Evolutionary conservation across 257 asterid species (phyloP).

Genomic region (Nicotiana obtusifolia): DNA sequence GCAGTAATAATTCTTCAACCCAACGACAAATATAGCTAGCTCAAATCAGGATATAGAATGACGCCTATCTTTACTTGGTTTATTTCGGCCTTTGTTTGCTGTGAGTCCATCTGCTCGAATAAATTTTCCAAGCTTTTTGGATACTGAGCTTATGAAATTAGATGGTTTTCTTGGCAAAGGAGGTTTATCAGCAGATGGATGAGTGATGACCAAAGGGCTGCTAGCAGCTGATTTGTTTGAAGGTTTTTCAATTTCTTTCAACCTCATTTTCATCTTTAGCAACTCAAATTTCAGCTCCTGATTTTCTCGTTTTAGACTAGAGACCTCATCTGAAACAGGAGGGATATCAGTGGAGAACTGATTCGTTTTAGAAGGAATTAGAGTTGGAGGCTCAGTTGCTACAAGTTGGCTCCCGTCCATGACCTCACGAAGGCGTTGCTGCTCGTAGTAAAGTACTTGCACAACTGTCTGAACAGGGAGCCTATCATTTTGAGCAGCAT

Average conservation of each 20-base stretch:
- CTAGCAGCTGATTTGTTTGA: constrained; percentile 22
- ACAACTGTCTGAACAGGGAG: constrained; percentile 81
- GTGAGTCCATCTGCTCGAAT: constrained; percentile 40
- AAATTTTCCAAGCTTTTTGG: constrained; percentile 50
- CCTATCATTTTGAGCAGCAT: constrained; percentile 84
- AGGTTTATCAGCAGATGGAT: constrained; percentile 43
- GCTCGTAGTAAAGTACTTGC: constrained; percentile 87
- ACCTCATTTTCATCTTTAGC: constrained; percentile 39
- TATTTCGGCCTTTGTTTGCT: constrained; percentile 36
- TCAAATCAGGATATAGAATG: constrained; percentile 60
- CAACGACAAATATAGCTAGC: constrained; percentile 5
- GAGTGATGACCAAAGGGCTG: constrained; percentile 30
- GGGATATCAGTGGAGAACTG: constrained; percentile 25
- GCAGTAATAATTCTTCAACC: not conserved
- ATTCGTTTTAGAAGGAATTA: constrained; percentile 18
- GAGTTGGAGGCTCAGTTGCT: constrained; percentile 29
- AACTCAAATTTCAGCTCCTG: constrained; percentile 68
- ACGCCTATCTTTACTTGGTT: constrained; percentile 55
- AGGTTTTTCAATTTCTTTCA: constrained; percentile 48
- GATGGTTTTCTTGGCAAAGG: constrained; percentile 60
- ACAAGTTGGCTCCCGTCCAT: constrained; percentile 34
- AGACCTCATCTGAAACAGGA: constrained; percentile 34
- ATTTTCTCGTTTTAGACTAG: constrained; percentile 47
- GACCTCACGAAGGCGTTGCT: constrained; percentile 68
- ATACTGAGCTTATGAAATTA: constrained; percentile 48